Evolutionary conservation across 495 filamentous ascomycete genomes (phyloP).

Genomic region (Penicillium arizonense): DNA sequence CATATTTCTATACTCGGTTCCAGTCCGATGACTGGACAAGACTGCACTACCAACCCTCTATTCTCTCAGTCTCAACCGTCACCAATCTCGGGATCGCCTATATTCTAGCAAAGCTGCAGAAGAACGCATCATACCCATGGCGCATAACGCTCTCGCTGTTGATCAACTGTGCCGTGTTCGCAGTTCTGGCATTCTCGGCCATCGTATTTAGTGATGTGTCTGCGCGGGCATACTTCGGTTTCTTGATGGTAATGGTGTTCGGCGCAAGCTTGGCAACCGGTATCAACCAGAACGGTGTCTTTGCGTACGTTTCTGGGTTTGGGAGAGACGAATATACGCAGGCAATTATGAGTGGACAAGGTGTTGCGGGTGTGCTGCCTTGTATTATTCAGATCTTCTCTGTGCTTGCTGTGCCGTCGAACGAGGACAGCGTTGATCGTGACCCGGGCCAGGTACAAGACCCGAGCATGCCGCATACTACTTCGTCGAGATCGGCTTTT

Average conservation of each 20-base stretch:
- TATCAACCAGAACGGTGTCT: constrained; percentile 90
- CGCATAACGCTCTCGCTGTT: constrained; percentile 73
- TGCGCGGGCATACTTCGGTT: constrained; percentile 67
- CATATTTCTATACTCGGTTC: constrained; percentile 90
- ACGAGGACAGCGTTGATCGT: constrained; percentile 1
- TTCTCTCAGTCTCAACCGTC: constrained; percentile 79
- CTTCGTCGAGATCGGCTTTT: constrained; percentile 69
- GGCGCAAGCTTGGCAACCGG: constrained; percentile 73
- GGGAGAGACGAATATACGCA: constrained; percentile 84
- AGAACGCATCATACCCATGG: constrained; percentile 75
- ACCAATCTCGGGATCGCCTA: constrained; percentile 74
- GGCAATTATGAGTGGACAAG: constrained; percentile 95
- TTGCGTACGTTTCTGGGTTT: constrained; percentile 86
- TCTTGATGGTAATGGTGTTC: constrained; percentile 83
- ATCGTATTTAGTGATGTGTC: constrained; percentile 58
- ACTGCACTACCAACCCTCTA: constrained; percentile 80
- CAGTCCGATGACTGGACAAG: constrained; percentile 64
- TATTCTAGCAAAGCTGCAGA: constrained; percentile 74
- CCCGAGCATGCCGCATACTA: constrained; percentile 28
- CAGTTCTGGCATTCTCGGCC: constrained; percentile 78
- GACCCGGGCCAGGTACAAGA: constrained; percentile 4
- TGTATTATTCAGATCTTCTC: constrained; percentile 81
- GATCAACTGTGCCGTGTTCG: constrained; percentile 70
- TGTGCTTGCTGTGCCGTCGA: constrained; percentile 63
- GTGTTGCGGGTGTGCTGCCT: constrained; percentile 86